These are phyloP conservation scores for Brassica cretica DNA, from an alignment of 345 rosid genomes.

Conservation along the genomic window DNA sequence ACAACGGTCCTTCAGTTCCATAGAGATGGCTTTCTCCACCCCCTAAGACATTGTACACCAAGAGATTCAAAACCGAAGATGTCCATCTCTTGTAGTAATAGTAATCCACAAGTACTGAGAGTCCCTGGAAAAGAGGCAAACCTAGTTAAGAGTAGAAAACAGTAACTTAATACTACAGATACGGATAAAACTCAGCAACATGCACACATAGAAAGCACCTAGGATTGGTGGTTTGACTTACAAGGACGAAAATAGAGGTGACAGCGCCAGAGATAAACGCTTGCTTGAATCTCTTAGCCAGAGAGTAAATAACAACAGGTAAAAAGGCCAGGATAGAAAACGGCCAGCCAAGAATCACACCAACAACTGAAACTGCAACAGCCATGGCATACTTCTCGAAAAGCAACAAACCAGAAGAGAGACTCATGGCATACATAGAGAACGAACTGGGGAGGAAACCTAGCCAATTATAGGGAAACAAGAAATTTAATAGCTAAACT, in stretches of 20 bases:
- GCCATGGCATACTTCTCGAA: constrained; percentile 74
- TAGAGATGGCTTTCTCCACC: constrained; percentile 99
- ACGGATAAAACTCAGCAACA: background rate
- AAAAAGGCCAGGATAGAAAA: constrained; percentile 89
- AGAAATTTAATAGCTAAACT: constrained; percentile 2
- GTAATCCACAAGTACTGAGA: constrained; percentile 66
- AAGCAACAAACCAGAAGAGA: constrained; percentile 86
- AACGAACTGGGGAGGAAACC: constrained; percentile 98
- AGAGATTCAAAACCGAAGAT: constrained; percentile 82
- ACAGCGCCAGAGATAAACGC: constrained; percentile 68
- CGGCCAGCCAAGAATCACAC: constrained; percentile 99
- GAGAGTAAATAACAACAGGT: constrained; percentile 66
- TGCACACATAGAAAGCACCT: constrained; percentile 13
- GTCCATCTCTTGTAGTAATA: constrained; percentile 79
- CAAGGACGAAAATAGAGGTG: constrained; percentile 61
- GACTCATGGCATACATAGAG: constrained; percentile 96
- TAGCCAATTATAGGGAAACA: constrained; percentile 28
- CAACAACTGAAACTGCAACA: constrained; percentile 75
- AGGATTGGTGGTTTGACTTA: constrained; percentile 45
- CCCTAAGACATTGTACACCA: constrained; percentile 82
- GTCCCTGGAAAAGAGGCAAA: constrained; percentile 52
- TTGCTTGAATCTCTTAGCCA: constrained; percentile 65
- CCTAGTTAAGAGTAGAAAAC: constrained; percentile 18
- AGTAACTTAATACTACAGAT: background rate
- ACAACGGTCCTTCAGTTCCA: constrained; percentile 79